Conservation (phyloP, 495 filamentous ascomycete genomes). For the Aspergillus hancockii region DNA sequence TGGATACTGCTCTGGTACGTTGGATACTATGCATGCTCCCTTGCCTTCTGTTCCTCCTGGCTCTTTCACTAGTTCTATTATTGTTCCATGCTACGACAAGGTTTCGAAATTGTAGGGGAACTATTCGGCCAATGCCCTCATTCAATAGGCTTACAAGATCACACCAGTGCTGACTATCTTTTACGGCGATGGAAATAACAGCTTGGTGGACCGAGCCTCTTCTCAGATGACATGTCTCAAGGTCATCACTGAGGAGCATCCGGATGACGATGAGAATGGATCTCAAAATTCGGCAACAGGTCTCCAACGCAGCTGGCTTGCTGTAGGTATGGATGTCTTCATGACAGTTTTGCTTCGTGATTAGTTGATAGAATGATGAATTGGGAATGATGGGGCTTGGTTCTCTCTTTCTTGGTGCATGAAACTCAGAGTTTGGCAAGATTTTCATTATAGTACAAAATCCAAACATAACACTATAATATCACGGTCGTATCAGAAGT, state of each 20-base stretch:
- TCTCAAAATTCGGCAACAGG: neutral
- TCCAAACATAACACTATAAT: too few relatives aligned
- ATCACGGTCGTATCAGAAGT: too few relatives aligned
- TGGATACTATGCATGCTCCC: too few relatives aligned
- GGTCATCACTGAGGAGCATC: constrained; percentile 10
- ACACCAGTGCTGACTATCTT: neutral
- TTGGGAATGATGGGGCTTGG: too few relatives aligned
- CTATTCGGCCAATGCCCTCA: neutral
- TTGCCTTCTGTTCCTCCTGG: too few relatives aligned
- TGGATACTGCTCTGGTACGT: neutral
- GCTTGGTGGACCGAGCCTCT: constrained; percentile 7
- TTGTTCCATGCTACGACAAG: too few relatives aligned
- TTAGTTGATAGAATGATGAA: neutral
- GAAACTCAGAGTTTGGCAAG: too few relatives aligned
- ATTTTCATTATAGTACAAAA: too few relatives aligned
- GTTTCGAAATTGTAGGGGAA: neutral
- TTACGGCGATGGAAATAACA: neutral
- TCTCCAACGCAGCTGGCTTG: neutral
- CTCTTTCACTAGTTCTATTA: too few relatives aligned
- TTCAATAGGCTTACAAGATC: neutral
- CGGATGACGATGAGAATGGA: neutral
- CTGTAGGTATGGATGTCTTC: neutral
- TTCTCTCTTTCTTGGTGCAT: too few relatives aligned
- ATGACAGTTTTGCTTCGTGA: neutral
- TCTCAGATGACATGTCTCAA: constrained; percentile 18